These are phyloP conservation scores for Heterobasidion occidentale DNA, from an alignment of 1,284 basidiomycete species.

Conservation along the genomic window DNA sequence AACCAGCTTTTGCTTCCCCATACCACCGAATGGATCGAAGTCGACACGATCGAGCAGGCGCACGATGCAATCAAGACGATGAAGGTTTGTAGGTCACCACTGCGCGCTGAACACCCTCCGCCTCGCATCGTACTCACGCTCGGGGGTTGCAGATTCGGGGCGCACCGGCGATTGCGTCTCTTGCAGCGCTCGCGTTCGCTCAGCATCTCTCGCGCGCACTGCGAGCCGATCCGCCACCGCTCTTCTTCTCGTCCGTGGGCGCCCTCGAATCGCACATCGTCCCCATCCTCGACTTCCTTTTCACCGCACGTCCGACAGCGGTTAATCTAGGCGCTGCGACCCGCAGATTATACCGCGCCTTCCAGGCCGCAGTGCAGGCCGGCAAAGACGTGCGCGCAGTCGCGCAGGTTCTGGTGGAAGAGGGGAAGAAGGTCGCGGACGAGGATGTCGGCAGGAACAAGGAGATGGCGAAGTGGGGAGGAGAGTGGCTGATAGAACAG, in stretches of 20 bases:
- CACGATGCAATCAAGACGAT: constrained; percentile 90
- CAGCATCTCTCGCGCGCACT: constrained; percentile 47
- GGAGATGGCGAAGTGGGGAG: constrained; percentile 75
- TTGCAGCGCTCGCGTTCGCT: constrained; percentile 76
- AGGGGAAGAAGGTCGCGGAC: constrained; percentile 60
- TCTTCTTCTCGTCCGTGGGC: constrained; percentile 40
- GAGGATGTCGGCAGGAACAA: constrained; percentile 84
- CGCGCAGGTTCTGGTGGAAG: constrained; percentile 52
- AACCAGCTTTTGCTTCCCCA: constrained; percentile 85
- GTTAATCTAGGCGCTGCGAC: constrained; percentile 87
- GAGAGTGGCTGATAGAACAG: constrained; percentile 71
- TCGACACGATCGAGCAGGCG: constrained; percentile 71
- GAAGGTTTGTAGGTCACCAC: constrained; percentile 46
- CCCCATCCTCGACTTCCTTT: constrained; percentile 63
- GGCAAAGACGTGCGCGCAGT: constrained; percentile 39
- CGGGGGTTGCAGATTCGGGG: constrained; percentile 62
- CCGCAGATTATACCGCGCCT: constrained; percentile 50
- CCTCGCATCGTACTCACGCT: constrained; percentile 1
- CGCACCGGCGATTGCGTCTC: constrained; percentile 89
- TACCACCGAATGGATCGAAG: constrained; percentile 63
- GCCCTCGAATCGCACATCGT: constrained; percentile 44
- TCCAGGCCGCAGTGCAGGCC: constrained; percentile 31
- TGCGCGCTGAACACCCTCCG: neutral
- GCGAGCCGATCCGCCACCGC: constrained; percentile 32
- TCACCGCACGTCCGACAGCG: constrained; percentile 86